Evolutionary conservation across 106 monocot genomes (phyloP), one percentile per base, ranked within the genome.

Genomic region (Agapanthus africanus): DNA sequence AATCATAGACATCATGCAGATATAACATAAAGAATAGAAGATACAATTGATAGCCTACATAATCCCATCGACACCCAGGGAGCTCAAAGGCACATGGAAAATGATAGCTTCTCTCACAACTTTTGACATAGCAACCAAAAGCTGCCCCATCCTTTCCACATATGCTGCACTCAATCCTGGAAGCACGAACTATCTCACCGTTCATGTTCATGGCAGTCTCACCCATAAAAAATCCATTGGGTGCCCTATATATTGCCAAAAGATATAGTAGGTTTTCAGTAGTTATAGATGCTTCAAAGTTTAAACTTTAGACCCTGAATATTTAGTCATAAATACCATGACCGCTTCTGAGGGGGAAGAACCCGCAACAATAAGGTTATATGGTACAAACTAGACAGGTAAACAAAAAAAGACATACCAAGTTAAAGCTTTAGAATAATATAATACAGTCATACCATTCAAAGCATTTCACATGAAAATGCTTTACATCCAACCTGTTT

Each of bases 131-230:
- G 70, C 88, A 92, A 50, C 91, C 88, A 60, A 92, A 78, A 56
- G 88, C 91, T 52, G 88, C 91, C 23, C 91, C 91, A 66, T 88
- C 88, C 67, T 78, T 22, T 10, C 88, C 83, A 74, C 91, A 92
- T 32, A 38, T 64, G 64, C 68, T 80, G 46, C 91, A 92, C 72
- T 92, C 88, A 31, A 92, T 82, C 69, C 88, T 88, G 27, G 85
- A 71, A 31, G 88, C 88, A 50, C 91, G 65, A 31, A 63, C 77
- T 28, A 92, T 36, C 72, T 92, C 88, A 64, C 74, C 76, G 9
- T 83, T 80, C 68, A 88, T 23, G 74, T 85, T 88, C 75, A 68
- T 80, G 62, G 71, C 85, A 66, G n/a, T 78, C 15, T 92, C 85
- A 37, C 82, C 88, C 6, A 37, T 70, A 70, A 92, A 92, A 40